These are phyloP conservation scores for Alternaria alternata DNA, from an alignment of 2,329 filamentous ascomycete genomes.

Conservation along the genomic window DNA sequence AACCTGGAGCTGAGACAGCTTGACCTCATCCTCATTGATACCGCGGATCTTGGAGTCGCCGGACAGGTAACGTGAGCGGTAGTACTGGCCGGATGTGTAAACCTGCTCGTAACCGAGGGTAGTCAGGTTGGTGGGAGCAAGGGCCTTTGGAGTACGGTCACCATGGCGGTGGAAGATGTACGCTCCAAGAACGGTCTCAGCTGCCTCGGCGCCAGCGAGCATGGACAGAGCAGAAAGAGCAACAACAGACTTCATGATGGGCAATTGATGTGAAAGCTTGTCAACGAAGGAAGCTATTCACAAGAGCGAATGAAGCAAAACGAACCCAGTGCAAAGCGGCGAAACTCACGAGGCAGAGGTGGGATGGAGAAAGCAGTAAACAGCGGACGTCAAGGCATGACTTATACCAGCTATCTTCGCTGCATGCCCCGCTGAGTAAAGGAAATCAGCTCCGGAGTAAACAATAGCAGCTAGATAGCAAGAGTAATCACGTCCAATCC, in stretches of 20 bases:
- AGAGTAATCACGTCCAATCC: slow-evolving; percentile 18
- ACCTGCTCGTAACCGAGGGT: slow-evolving; percentile 81
- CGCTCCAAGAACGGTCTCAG: slow-evolving; percentile 78
- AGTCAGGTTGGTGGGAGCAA: slow-evolving; percentile 75
- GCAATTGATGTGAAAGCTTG: slow-evolving; percentile 2
- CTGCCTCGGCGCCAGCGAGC: slow-evolving; percentile 40
- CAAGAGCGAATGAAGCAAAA: slow-evolving; percentile 8
- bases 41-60: slow-evolving; percentile 69
- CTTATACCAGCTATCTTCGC: slow-evolving; percentile 26
- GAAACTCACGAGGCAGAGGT: slow-evolving; percentile 10
- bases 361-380: slow-evolving; percentile 1
- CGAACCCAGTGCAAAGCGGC: slow-evolving; percentile 14
- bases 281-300: slow-evolving; percentile 2
- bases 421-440: slow-evolving; percentile 26
- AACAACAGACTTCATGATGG: slow-evolving; percentile 40
- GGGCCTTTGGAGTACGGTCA: slow-evolving; percentile 82
- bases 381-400: slow-evolving; percentile 3
- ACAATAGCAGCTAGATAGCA: slow-evolving; percentile 21
- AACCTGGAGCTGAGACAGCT: slow-evolving; percentile 74
- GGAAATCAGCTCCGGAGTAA: slow-evolving; percentile 13
- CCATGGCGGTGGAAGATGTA: slow-evolving; percentile 93
- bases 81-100: slow-evolving; percentile 76
- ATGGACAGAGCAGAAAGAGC: slow-evolving; percentile 36
- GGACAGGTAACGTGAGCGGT: slow-evolving; percentile 77
- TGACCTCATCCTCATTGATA: slow-evolving; percentile 72